Percentiles rank a stretch among this genome's conserved stretches.
Conservation (phyloP, 2,329 filamentous ascomycete species). For the Aspergillus niger region DNA sequence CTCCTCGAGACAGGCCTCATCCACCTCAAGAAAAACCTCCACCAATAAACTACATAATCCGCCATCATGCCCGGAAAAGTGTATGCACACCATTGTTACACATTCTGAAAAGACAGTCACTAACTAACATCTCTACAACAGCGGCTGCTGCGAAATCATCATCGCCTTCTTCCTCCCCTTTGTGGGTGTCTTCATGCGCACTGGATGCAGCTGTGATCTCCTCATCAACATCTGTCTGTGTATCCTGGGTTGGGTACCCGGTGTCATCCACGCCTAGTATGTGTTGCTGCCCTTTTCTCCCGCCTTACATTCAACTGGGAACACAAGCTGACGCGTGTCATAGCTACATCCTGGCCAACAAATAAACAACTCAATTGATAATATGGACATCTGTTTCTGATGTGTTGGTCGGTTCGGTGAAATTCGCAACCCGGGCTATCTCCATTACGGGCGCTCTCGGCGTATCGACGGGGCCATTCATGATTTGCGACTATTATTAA, state of each 20-base stretch:
- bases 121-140: neutral
- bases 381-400: neutral
- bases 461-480: neutral
- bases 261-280: conserved; percentile 10
- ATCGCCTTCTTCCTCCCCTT: conserved; percentile 11
- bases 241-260: conserved; percentile 6
- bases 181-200: conserved; percentile 9
- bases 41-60: neutral
- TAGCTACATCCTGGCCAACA: conserved; percentile 9
- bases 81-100: neutral
- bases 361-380: neutral
- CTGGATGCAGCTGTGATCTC: conserved; percentile 6
- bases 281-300: neutral
- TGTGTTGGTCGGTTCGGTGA: neutral
- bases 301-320: neutral
- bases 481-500: neutral
- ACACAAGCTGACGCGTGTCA: neutral
- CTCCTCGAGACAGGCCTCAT: neutral
- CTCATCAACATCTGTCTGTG: conserved; percentile 10
- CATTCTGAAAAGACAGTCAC: neutral
- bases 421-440: too few species aligned
- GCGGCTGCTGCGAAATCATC: conserved; percentile 7
- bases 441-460: neutral
- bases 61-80: conserved; percentile 1
- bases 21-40: neutral